Percentiles rank a stretch among this genome's conserved stretches.
Evolutionary conservation across 345 rosid species (phyloP).

Genomic region (Salix suchowensis): DNA sequence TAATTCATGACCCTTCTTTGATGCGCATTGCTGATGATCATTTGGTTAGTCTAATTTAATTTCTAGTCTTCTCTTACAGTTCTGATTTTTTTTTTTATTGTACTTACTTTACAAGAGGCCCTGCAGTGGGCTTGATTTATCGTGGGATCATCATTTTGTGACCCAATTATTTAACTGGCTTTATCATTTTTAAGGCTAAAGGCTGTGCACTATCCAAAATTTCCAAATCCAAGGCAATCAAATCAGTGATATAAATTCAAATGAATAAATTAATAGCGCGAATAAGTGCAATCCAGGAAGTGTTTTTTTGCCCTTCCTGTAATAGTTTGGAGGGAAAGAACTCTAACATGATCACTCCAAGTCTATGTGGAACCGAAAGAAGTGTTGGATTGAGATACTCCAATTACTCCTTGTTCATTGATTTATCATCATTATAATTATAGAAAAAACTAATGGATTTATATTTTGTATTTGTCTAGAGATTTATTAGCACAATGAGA

Average conservation of each 20-base stretch:
- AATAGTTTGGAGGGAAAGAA: not conserved
- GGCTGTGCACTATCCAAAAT: not conserved
- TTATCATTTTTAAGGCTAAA: not conserved
- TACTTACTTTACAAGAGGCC: not conserved
- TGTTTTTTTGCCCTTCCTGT: not conserved
- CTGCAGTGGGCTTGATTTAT: not conserved
- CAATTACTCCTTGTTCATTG: not conserved
- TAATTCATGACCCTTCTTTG: conserved; percentile 77
- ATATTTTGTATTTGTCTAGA: conserved; percentile 36
- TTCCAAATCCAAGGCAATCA: not conserved
- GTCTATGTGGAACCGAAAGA: not conserved
- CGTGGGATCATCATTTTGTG: conserved; percentile 24
- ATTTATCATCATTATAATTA: not conserved
- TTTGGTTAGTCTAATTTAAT: conserved; percentile 46
- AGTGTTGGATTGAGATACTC: not conserved
- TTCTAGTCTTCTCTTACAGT: not conserved
- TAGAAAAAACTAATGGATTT: not conserved
- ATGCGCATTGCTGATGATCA: conserved; percentile 62
- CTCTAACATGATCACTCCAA: not conserved
- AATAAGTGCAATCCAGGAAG: not conserved
- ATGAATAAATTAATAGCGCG: not conserved
- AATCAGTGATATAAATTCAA: not conserved
- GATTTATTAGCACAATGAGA: conserved; percentile 87
- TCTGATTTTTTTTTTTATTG: not conserved
- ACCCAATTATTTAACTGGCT: conserved; percentile 18